A percentile compares a stretch with the other conserved stretches of the same genome.
These are phyloP conservation scores for Cairneyella variabilis DNA, from an alignment of 495 filamentous ascomycete species.

Conservation along the genomic window DNA sequence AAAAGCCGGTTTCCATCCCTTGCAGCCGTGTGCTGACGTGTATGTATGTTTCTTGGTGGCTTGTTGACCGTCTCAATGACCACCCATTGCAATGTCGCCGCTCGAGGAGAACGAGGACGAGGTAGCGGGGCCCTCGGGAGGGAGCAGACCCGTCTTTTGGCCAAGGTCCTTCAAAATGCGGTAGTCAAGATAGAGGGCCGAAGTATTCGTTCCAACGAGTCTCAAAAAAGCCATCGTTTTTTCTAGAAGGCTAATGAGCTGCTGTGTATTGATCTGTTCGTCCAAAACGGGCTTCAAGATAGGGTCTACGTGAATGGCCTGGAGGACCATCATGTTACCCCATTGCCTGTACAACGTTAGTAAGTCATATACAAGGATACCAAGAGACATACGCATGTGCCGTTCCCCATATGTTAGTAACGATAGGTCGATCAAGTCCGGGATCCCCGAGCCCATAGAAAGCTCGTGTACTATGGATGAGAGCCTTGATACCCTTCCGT, in stretches of 20 bases:
- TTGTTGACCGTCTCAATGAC: conserved; percentile 6
- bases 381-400: conserved; percentile 81
- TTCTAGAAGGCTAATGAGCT: conserved; percentile 47
- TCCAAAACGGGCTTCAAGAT: conserved; percentile 54
- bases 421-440: conserved; percentile 60
- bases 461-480: conserved; percentile 79
- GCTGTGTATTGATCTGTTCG: conserved; percentile 47
- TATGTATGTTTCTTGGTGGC: background rate
- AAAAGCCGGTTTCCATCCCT: background rate
- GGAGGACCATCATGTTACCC: conserved; percentile 86
- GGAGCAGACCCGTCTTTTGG: conserved; percentile 27
- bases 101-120: conserved; percentile 44
- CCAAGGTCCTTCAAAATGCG: conserved; percentile 57
- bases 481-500: conserved; percentile 58
- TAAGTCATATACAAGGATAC: conserved; percentile 5
- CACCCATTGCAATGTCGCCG: conserved; percentile 9
- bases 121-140: conserved; percentile 17
- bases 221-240: conserved; percentile 71
- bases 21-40: background rate
- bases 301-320: conserved; percentile 66
- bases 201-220: conserved; percentile 57
- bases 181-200: conserved; percentile 62
- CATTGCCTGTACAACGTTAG: conserved; percentile 67
- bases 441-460: conserved; percentile 65
- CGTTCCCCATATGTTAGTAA: conserved; percentile 94